Evolutionary conservation across 1,284 basidiomycete species (phyloP), one percentile per base, ranked within the genome.

Genomic region (Sanghuangporus sanghuang): DNA sequence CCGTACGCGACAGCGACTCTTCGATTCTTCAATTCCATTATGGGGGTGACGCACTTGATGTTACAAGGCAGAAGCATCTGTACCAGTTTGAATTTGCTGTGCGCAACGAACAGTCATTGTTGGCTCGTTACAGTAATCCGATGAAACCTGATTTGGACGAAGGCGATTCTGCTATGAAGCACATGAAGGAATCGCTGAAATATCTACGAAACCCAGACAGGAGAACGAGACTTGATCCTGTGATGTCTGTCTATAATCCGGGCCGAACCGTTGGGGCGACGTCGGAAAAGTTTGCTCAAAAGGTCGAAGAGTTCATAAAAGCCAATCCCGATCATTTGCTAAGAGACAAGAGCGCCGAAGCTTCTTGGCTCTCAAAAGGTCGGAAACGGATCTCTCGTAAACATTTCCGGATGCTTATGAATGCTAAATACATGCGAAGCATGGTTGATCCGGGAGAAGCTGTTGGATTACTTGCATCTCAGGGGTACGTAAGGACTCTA

Each of bases 381-480:
- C 81, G 79, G 68, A 79, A 77, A 69, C 80, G 81, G 46, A 79
- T 90, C 64, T 76, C 80, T 64, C 73, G 81, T 16, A 81, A 82
- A 61, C 81, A 85, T 66, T 97, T 98, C 82, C 82, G 85, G 52
- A 74, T 85, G 40, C 76, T 98, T 68, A 95, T 96, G 84, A 88
- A 94, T 68, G 83, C 93, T 71, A 91, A 95, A 72, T 98, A 97
- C 77, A 86, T 98, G 86, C 86, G 90, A 62, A 93, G 92, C 73
- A 79, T 99, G 57, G 93, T 96, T 4, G 97, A 99, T 68, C 95
- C 97, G 14, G 97, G 97, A 69, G 97, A 99, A 77, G 95, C 96
- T 8, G 97, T 99, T 57, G 97, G 97, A 62, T 76, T 99, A 55
- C 81, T 99, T 57, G 97, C 97, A n/a, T 96, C 96, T 23, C 97